Percentiles rank a stretch among this genome's conserved stretches.
phyloP scores from a whole-genome alignment of 768 basidiomycete species.

The Serendipita sp. region DNA sequence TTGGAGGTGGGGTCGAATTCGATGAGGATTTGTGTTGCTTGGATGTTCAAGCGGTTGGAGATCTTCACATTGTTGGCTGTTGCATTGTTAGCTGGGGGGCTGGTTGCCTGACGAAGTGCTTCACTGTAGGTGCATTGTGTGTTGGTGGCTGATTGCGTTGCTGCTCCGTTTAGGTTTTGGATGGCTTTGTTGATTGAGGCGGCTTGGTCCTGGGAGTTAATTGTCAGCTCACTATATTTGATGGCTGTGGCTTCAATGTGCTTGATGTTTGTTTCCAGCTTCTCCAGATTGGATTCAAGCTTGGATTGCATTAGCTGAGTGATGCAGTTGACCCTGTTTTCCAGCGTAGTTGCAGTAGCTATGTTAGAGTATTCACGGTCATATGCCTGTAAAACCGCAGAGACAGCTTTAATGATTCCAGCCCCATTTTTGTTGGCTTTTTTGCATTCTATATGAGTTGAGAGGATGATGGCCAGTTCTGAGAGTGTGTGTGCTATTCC shows the following conservation, averaged over 20 bases:
- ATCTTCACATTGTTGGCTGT: neutral
- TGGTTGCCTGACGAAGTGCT: neutral
- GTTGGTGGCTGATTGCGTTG: neutral
- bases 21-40: neutral
- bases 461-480: no score
- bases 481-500: no score
- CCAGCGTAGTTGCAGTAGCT: no score
- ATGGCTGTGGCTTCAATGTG: neutral
- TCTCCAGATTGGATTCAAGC: neutral
- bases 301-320: no score
- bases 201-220: neutral
- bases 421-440: no score
- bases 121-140: neutral
- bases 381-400: no score
- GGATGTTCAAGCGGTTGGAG: neutral
- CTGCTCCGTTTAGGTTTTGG: neutral
- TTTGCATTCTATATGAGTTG: no score
- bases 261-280: neutral
- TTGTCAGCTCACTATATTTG: neutral
- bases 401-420: no score
- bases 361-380: no score
- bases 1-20: neutral
- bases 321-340: no score
- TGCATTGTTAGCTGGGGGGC: neutral
- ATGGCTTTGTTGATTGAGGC: neutral